Evolutionary conservation across 257 asterid genomes (phyloP).

Genomic region (Ehretia macrophylla): DNA sequence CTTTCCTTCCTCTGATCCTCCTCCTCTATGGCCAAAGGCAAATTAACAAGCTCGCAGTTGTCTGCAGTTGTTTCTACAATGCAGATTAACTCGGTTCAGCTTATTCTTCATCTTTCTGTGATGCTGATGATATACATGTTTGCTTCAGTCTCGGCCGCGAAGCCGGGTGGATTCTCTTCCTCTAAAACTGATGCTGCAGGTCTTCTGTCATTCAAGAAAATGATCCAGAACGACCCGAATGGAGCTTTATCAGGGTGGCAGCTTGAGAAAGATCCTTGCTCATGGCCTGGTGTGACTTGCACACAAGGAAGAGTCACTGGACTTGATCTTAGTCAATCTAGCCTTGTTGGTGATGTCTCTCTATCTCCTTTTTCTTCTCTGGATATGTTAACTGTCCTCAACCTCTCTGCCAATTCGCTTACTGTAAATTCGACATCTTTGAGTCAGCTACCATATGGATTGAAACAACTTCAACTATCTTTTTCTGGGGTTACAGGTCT

Average conservation of each 20-base stretch:
- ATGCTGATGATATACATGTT: slow-evolving; percentile 15
- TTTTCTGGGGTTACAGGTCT: slow-evolving; percentile 55
- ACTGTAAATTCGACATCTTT: slow-evolving; percentile 45
- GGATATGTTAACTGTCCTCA: slow-evolving; percentile 54
- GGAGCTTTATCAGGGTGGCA: slow-evolving; percentile 67
- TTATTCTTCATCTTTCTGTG: slow-evolving; percentile 19
- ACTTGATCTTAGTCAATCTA: slow-evolving; percentile 69
- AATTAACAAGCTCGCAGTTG: no score
- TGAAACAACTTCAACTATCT: slow-evolving; percentile 62
- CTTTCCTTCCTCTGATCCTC: slow-evolving; percentile 1
- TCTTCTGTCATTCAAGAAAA: slow-evolving; percentile 74
- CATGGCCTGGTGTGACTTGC: slow-evolving; percentile 70
- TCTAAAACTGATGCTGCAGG: slow-evolving; percentile 58
- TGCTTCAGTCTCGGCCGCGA: slow-evolving; percentile 15
- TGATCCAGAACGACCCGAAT: slow-evolving; percentile 54
- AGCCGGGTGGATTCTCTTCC: slow-evolving; percentile 19
- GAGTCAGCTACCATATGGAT: slow-evolving; percentile 47
- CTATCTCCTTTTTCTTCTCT: slow-evolving; percentile 49
- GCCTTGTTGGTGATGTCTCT: slow-evolving; percentile 58
- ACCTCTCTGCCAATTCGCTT: slow-evolving; percentile 64
- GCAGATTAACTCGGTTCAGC: slow-evolving; percentile 29
- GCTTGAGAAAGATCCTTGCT: slow-evolving; percentile 50
- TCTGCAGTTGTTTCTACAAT: slow-evolving; percentile 21
- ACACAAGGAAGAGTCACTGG: slow-evolving; percentile 49
- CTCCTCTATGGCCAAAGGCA: not conserved